These are phyloP conservation scores for Trichoderma cornu-damae DNA, from an alignment of 2,329 filamentous ascomycete species.

Conservation along the genomic window DNA sequence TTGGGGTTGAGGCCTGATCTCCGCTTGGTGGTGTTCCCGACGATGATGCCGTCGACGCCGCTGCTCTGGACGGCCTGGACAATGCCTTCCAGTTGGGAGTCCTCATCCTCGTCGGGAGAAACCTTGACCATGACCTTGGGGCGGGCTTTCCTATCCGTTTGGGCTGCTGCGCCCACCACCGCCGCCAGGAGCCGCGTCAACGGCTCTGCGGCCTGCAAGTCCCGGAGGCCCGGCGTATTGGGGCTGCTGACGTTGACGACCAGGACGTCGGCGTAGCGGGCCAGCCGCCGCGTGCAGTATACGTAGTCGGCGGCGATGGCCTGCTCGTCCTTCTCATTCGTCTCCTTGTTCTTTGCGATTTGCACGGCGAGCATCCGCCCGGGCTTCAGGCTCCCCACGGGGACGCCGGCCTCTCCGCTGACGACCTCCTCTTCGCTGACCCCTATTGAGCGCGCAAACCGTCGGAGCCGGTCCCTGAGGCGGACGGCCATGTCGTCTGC, in stretches of 20 bases:
- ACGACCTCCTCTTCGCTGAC: conserved; percentile 69
- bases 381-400: conserved; percentile 70
- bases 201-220: conserved; percentile 78
- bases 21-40: conserved; percentile 93
- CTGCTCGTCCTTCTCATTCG: conserved; percentile 75
- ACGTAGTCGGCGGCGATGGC: conserved; percentile 79
- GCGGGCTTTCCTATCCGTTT: conserved; percentile 63
- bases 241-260: conserved; percentile 97
- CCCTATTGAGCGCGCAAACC: conserved; percentile 67
- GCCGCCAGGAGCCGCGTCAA: conserved; percentile 74
- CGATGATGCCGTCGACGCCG: conserved; percentile 91
- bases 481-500: conserved; percentile 80
- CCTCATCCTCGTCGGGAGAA: conserved; percentile 86
- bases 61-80: conserved; percentile 77
- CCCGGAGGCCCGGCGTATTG: conserved; percentile 86
- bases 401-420: conserved; percentile 69
- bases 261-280: conserved; percentile 87
- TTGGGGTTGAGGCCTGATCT: conserved; percentile 65
- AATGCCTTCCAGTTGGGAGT: conserved; percentile 80
- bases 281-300: conserved; percentile 79
- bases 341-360: conserved; percentile 94
- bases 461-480: conserved; percentile 69
- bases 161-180: conserved; percentile 73
- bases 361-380: conserved; percentile 84
- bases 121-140: conserved; percentile 90